A percentile compares a stretch with the other conserved stretches of the same genome.
Evolutionary conservation across 176 grass and related monocot genomes (phyloP).

Genomic region (Carex myosuroides): DNA sequence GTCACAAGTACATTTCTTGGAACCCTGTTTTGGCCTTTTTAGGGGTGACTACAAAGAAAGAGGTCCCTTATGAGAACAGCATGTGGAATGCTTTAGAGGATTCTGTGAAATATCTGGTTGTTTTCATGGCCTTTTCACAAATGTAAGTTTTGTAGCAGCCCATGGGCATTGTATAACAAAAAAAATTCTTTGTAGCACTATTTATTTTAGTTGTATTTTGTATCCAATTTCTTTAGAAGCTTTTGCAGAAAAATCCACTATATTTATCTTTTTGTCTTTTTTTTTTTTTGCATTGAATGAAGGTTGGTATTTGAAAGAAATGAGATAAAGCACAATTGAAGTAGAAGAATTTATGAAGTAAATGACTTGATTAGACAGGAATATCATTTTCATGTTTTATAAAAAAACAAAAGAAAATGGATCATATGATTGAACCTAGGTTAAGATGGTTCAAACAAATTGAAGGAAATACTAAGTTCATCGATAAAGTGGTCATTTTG

Average conservation of each 20-base stretch:
- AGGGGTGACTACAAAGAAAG: slow-evolving; percentile 33
- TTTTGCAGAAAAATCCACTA: background rate
- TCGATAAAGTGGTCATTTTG: background rate
- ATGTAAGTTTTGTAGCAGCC: slow-evolving; percentile 42
- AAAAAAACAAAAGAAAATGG: background rate
- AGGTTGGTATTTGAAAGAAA: background rate
- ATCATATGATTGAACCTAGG: background rate
- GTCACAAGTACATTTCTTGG: slow-evolving; percentile 52
- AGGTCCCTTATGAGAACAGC: slow-evolving; percentile 59
- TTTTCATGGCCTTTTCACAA: slow-evolving; percentile 89
- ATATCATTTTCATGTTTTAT: background rate
- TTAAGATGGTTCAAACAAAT: background rate
- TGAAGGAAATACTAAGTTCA: background rate
- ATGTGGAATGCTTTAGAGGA: slow-evolving; percentile 81
- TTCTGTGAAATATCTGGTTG: slow-evolving; percentile 73
- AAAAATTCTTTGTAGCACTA: slow-evolving; percentile 9
- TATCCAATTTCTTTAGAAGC: background rate
- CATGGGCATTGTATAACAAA: background rate
- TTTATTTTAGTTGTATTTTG: background rate
- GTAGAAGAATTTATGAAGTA: background rate
- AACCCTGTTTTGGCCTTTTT: slow-evolving; percentile 48
- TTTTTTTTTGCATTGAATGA: background rate
- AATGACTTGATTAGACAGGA: background rate
- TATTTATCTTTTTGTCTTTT: background rate
- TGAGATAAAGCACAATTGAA: background rate